These are phyloP conservation scores for Trichoderma erinaceum DNA, from an alignment of 495 filamentous ascomycete species.

Conservation along the genomic window DNA sequence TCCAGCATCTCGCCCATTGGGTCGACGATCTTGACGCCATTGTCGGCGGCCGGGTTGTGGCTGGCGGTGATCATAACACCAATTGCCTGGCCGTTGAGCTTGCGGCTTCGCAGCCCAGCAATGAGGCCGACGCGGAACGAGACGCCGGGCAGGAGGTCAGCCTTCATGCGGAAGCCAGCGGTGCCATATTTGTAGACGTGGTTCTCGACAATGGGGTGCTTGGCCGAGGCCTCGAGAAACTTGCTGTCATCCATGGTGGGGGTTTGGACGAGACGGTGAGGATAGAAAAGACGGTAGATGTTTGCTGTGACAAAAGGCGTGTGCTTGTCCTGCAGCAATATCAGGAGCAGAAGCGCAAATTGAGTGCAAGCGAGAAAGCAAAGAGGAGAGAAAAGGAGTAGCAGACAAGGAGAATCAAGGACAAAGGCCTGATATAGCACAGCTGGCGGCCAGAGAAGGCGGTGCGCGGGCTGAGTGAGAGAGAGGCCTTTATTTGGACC, in stretches of 20 bases:
- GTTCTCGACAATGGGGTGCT: conserved; percentile 59
- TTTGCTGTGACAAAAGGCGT: too few relatives aligned
- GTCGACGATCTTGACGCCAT: conserved; percentile 97
- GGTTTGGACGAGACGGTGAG: neutral
- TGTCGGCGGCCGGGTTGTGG: conserved; percentile 95
- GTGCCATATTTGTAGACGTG: conserved; percentile 87
- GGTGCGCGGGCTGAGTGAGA: conserved; percentile 11
- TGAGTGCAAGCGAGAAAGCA: neutral
- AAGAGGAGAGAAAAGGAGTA: neutral
- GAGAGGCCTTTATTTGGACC: conserved; percentile 2
- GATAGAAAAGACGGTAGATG: neutral
- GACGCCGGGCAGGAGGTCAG: conserved; percentile 74
- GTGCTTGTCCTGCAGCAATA: neutral
- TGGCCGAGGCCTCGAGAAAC: conserved; percentile 56
- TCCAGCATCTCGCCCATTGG: conserved; percentile 98
- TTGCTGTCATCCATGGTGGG: conserved; percentile 28
- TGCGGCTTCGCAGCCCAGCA: conserved; percentile 83
- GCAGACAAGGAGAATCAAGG: neutral
- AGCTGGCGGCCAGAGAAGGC: conserved; percentile 2
- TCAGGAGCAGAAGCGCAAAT: neutral
- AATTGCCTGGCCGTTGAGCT: conserved; percentile 81
- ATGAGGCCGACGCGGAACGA: conserved; percentile 86
- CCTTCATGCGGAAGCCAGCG: conserved; percentile 65
- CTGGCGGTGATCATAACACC: conserved; percentile 98
- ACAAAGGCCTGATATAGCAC: neutral